Evolutionary conservation across 257 asterid species (phyloP).

Genomic region (Primulina huaijiensis): DNA sequence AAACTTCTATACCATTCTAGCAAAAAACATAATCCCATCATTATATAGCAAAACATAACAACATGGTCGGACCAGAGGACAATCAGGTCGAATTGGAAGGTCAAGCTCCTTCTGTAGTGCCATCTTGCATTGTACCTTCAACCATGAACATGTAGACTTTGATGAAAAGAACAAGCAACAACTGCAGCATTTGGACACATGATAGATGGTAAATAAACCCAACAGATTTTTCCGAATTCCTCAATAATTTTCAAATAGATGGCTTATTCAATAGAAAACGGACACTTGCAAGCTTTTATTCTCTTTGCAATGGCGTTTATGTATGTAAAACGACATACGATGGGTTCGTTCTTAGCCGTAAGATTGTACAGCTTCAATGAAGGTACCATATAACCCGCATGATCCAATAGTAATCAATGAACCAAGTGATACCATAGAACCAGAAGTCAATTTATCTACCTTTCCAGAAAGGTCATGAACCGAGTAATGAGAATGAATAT

Average conservation of each 20-base stretch:
- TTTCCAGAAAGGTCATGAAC: slow-evolving; percentile 77
- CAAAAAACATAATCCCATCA: slow-evolving; percentile 10
- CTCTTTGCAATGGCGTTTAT: background rate
- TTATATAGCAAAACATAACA: slow-evolving; percentile 13
- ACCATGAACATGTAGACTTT: slow-evolving; percentile 7
- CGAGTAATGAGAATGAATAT: slow-evolving; percentile 61
- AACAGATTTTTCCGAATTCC: background rate
- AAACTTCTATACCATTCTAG: slow-evolving; percentile 18
- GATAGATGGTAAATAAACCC: background rate
- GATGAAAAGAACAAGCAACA: background rate
- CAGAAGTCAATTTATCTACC: slow-evolving; percentile 41
- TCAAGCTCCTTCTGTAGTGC: slow-evolving; percentile 89
- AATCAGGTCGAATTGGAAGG: slow-evolving; percentile 76
- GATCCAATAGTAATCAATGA: background rate
- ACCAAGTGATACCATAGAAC: background rate
- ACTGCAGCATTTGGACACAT: background rate
- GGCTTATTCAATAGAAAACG: background rate
- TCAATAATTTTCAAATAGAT: no score
- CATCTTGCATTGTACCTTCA: slow-evolving; percentile 72
- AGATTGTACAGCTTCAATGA: background rate
- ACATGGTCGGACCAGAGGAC: slow-evolving; percentile 67
- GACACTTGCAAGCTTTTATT: background rate
- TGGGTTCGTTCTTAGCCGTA: no score
- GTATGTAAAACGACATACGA: no score
- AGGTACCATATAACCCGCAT: background rate